These are phyloP conservation scores for Volvox reticuliferus DNA, from an alignment of 139 green algal species.

Conservation along the genomic window DNA sequence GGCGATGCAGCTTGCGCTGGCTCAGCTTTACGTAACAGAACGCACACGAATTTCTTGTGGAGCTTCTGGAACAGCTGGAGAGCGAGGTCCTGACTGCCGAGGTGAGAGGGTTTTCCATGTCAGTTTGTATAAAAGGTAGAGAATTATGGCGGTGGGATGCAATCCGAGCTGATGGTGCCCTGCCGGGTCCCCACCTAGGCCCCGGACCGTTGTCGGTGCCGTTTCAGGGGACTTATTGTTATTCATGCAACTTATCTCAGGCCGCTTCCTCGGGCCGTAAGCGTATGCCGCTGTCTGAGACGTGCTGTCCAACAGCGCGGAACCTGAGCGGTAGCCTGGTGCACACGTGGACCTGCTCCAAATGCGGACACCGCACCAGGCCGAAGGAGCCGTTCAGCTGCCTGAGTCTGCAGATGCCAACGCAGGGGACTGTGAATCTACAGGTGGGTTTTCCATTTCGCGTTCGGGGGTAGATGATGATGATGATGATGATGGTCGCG, in stretches of 20 bases:
- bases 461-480: too few relatives aligned
- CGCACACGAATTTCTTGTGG: conserved; percentile 80
- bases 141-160: too few relatives aligned
- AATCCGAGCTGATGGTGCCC: too few relatives aligned
- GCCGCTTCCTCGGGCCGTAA: neutral
- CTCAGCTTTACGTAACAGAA: conserved; percentile 73
- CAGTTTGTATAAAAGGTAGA: too few relatives aligned
- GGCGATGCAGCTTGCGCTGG: conserved; percentile 54
- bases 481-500: too few relatives aligned
- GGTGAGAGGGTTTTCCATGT: too few relatives aligned
- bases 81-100: conserved; percentile 69
- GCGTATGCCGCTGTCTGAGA: conserved; percentile 51
- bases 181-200: too few relatives aligned
- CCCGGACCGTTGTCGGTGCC: too few relatives aligned
- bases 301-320: conserved; percentile 56
- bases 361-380: conserved; percentile 52
- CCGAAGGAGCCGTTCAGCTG: conserved; percentile 71
- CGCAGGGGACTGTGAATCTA: neutral
- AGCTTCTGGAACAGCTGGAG: conserved; percentile 75
- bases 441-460: too few relatives aligned
- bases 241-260: neutral
- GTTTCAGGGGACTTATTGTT: too few relatives aligned
- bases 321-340: conserved; percentile 58
- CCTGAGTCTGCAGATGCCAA: conserved; percentile 74
- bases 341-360: conserved; percentile 57